These are phyloP conservation scores for Amyloporia xantha DNA, from an alignment of 768 basidiomycete genomes.

Conservation along the genomic window DNA sequence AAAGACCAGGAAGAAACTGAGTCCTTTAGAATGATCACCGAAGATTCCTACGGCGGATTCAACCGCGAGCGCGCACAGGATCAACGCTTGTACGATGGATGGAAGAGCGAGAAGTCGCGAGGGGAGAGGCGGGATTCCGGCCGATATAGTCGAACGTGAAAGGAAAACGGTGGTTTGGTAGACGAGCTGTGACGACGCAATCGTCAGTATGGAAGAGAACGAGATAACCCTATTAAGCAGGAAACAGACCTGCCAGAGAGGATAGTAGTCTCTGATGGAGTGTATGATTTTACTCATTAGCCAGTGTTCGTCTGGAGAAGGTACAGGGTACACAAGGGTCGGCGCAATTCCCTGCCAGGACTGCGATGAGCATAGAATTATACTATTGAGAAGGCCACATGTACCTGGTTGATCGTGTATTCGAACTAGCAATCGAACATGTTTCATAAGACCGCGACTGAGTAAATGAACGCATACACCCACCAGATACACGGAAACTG, in stretches of 20 bases:
- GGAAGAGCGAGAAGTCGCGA: constrained; percentile 63
- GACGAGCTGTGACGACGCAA: constrained; percentile 44
- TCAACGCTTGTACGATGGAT: constrained; percentile 61
- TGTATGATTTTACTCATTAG: constrained; percentile 75
- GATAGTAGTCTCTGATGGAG: constrained; percentile 87
- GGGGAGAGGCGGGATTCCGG: constrained; percentile 79
- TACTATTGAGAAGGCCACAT: constrained; percentile 7
- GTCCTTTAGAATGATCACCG: constrained; percentile 31
- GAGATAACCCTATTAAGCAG: too few species aligned
- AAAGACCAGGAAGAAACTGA: constrained; percentile 62
- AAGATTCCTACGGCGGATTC: constrained; percentile 71
- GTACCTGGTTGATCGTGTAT: constrained; percentile 84
- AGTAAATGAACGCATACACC: too few species aligned
- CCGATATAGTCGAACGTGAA: constrained; percentile 84
- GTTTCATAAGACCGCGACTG: too few species aligned
- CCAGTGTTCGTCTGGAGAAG: constrained; percentile 49
- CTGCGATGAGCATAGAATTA: constrained; percentile 1
- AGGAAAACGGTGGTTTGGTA: constrained; percentile 91
- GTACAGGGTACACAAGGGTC: constrained; percentile 83
- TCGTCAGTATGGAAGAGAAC: not conserved
- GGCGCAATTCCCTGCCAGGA: constrained; percentile 72
- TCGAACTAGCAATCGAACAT: constrained; percentile 67
- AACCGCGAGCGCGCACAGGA: constrained; percentile 54
- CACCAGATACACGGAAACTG: constrained; percentile 60
- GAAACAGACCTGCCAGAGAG: constrained; percentile 77